phyloP scores from a whole-genome alignment of 2,329 filamentous ascomycete species.

The Ascochyta clinopodiicola region DNA sequence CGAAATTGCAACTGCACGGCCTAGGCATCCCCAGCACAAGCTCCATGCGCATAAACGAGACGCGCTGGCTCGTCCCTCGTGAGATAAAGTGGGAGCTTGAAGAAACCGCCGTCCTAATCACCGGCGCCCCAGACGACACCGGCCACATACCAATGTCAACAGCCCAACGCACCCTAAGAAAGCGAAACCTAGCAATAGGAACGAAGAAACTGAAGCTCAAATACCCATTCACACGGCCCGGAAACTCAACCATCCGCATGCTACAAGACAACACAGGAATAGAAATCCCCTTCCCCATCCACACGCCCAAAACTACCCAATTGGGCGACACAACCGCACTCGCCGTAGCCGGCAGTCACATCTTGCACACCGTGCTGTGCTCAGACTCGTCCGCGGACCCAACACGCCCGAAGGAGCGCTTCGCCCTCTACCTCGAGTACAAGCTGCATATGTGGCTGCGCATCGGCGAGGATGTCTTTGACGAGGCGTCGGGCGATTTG shows the following conservation, averaged over 20 bases:
- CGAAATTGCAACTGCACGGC: constrained; percentile 8
- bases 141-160: constrained; percentile 16
- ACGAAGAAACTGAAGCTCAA: constrained; percentile 14
- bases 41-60: constrained; percentile 12
- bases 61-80: constrained; percentile 10
- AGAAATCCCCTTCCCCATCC: constrained; percentile 1
- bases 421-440: constrained; percentile 14
- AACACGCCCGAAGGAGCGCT: not conserved
- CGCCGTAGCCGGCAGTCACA: constrained; percentile 7
- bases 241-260: constrained; percentile 5
- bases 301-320: not conserved
- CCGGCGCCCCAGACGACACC: constrained; percentile 7
- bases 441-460: constrained; percentile 17
- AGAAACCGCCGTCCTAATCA: constrained; percentile 7
- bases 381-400: not conserved
- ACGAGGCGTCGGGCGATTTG: constrained; percentile 14
- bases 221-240: constrained; percentile 6
- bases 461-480: constrained; percentile 17
- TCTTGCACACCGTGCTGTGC: constrained; percentile 6
- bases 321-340: constrained; percentile 8
- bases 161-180: not conserved
- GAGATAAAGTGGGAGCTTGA: constrained; percentile 13
- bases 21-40: constrained; percentile 1
- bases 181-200: constrained; percentile 5
- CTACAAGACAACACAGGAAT: not conserved